Percentiles rank a stretch among this genome's conserved stretches.
Conservation (phyloP, 1,284 basidiomycete genomes). For the Ganoderma lingzhi region DNA sequence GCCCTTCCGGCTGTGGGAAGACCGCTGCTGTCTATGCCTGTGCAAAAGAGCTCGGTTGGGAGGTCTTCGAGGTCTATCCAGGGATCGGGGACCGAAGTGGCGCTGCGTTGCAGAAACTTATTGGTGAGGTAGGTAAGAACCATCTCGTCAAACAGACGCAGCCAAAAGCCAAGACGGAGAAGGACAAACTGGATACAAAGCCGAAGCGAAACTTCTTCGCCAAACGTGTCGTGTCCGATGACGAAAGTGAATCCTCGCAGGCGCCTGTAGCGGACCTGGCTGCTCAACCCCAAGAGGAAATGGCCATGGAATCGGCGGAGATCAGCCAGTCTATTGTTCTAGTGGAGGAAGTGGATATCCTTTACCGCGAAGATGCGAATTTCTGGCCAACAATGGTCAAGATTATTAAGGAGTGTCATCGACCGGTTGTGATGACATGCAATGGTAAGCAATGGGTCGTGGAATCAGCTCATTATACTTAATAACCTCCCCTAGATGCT, state of each 20-base stretch:
- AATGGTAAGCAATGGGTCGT: constrained; percentile 70
- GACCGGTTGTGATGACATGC: constrained; percentile 92
- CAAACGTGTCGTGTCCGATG: constrained; percentile 30
- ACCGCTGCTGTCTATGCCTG: constrained; percentile 94
- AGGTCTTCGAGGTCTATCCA: constrained; percentile 98
- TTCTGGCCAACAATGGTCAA: constrained; percentile 91
- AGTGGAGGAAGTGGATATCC: constrained; percentile 96
- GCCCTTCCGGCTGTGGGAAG: constrained; percentile 90
- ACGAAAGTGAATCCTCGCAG: constrained; percentile 18
- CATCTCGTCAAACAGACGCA: constrained; percentile 71
- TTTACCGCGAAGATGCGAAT: constrained; percentile 89
- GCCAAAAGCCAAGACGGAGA: constrained; percentile 28
- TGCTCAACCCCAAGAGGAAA: background rate
- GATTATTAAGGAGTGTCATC: constrained; percentile 82
- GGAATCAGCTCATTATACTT: constrained; percentile 29
- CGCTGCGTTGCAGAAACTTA: constrained; percentile 78
- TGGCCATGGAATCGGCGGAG: constrained; percentile 5
- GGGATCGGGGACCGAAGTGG: constrained; percentile 90
- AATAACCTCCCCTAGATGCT: constrained; percentile 58
- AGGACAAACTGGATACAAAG: constrained; percentile 12
- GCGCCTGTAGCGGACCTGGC: background rate
- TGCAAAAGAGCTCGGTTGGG: constrained; percentile 92
- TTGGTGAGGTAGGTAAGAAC: constrained; percentile 95
- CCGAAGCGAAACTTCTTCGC: constrained; percentile 26
- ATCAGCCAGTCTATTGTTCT: constrained; percentile 89